These are phyloP conservation scores for Amanita exitialis DNA, from an alignment of 768 basidiomycete species.

Conservation along the genomic window DNA sequence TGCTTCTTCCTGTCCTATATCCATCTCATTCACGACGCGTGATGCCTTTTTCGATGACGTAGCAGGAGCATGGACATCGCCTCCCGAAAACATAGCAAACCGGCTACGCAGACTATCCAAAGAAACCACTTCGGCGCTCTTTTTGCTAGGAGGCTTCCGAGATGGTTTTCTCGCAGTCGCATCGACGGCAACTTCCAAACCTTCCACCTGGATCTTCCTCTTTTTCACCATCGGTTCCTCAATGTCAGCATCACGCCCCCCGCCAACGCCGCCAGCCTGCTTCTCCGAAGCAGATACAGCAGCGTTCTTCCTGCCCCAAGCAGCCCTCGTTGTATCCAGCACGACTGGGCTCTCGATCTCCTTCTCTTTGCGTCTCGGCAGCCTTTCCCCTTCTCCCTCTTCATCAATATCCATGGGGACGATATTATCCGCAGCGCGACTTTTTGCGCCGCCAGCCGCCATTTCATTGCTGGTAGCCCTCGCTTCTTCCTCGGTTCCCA, in stretches of 20 bases:
- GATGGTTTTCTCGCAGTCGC: background rate
- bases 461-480: too few species aligned
- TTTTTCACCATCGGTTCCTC: conserved; percentile 6
- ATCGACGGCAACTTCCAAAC: background rate
- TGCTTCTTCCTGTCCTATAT: background rate
- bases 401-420: conserved; percentile 6
- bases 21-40: background rate
- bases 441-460: background rate
- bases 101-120: conserved; percentile 31
- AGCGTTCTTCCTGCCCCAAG: conserved; percentile 22
- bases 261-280: background rate
- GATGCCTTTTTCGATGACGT: background rate
- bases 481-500: background rate
- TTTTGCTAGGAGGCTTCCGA: background rate
- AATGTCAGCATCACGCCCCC: background rate
- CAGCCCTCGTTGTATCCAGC: conserved; percentile 34
- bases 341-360: conserved; percentile 14
- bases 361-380: conserved; percentile 11
- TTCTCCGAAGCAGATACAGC: conserved; percentile 3
- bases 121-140: background rate
- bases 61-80: conserved; percentile 26
- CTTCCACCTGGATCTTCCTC: conserved; percentile 8
- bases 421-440: background rate
- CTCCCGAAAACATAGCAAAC: conserved; percentile 44
- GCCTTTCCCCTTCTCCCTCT: background rate